Base-by-base conservation (phyloP, 306 rosid species). In the Cucumis melo region DNA sequence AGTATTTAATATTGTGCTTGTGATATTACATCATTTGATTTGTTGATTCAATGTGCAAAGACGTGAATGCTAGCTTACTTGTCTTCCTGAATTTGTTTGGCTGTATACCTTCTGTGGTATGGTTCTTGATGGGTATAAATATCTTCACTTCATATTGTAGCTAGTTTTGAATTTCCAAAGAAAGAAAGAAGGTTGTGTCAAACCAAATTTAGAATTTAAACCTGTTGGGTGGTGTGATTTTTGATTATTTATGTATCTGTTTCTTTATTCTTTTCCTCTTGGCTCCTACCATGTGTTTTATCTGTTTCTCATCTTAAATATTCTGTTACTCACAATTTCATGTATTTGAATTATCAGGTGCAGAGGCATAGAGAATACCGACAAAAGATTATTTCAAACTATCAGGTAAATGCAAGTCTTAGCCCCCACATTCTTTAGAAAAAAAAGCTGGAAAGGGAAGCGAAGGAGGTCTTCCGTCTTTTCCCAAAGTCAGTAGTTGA, bases 331-430 rank as follows among this genome's bases (percentile, higher is more conserved):
- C 39, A 24, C 3, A 59, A 10, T 54, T 15, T 59, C 61, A 58
- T 72, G 39, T 73, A 68, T 77, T 83, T 77, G 68, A 78, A 76
- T 77, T 82, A 76, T 82, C 86, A 94, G 99, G 81, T 87, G 84
- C 93, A 85, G 76, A 89, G 81, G 85, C 97, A 92, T 78, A 84
- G 81, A 85, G 95, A 94, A 74, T 94, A 94, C 89, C 84, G 84
- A 80, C 86, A 86, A 82, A 88, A 75, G 79, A 92, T 94, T 84
- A 76, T 87, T 38, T 54, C 81, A 62, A 87, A 81, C 75, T 94
- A 94, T 80, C 89, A 82, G 81, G 99, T 94, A 76, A 80, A 88
- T 77, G 55, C 27, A 50, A 73, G 42, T 17, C 42, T 71, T 73
- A 29, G 39, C 53, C n/a, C n/a, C n/a, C n/a, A n/a, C n/a, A n/a